These are phyloP conservation scores for Euphorbia peplus DNA, from an alignment of 345 rosid species.

Conservation along the genomic window DNA sequence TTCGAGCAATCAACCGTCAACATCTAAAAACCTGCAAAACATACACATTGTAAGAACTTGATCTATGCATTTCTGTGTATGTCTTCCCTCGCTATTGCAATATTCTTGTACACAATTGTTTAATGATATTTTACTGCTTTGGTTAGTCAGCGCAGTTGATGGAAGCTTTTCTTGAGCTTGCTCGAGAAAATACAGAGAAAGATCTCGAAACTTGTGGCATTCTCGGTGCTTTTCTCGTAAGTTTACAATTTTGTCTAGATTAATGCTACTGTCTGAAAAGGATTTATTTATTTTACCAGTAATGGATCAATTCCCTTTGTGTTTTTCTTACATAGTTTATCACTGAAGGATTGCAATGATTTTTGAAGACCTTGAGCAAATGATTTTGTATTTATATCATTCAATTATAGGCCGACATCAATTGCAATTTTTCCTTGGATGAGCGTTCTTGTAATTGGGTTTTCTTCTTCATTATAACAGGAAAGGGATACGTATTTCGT, in stretches of 20 bases:
- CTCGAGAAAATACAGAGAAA: slow-evolving; percentile 74
- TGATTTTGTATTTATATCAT: no score
- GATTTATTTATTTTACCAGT: neutral
- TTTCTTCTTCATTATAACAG: slow-evolving; percentile 33
- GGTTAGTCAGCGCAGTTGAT: slow-evolving; percentile 58
- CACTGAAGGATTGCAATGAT: no score
- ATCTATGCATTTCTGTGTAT: neutral
- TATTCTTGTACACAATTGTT: neutral
- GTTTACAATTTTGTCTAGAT: slow-evolving; percentile 15
- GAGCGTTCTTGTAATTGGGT: no score
- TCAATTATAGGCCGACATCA: no score
- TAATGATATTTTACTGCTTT: neutral
- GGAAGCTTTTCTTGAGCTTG: slow-evolving; percentile 85
- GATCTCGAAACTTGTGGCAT: slow-evolving; percentile 92
- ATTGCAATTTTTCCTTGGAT: no score
- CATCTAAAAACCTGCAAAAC: slow-evolving; percentile 45
- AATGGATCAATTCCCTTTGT: neutral
- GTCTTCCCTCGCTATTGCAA: neutral
- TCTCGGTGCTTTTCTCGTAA: slow-evolving; percentile 83
- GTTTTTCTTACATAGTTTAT: no score
- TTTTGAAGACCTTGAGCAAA: no score
- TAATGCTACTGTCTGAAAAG: no score
- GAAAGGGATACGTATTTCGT: slow-evolving; percentile 67
- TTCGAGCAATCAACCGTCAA: slow-evolving; percentile 25
- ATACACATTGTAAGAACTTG: slow-evolving; percentile 67